Evolutionary conservation across 768 basidiomycete genomes (phyloP).

Genomic region (Podaxis mareebaensis): DNA sequence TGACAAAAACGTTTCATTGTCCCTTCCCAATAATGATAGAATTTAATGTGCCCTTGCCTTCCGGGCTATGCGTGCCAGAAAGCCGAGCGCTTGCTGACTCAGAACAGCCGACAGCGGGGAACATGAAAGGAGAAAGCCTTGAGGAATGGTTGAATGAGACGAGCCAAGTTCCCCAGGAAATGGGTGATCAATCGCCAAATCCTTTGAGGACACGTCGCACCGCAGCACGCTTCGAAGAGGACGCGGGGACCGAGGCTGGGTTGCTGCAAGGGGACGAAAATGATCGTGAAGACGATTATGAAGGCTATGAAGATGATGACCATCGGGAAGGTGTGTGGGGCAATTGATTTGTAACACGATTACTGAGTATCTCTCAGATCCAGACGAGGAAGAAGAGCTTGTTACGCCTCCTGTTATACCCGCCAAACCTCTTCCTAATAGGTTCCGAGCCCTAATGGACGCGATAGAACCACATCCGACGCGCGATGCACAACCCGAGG

Average conservation of each 20-base stretch:
- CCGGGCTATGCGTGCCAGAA: neutral
- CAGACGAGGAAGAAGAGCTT: neutral
- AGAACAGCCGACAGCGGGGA: neutral
- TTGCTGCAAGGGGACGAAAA: neutral
- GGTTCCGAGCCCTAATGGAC: neutral
- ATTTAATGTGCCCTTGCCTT: neutral
- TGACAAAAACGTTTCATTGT: too few relatives aligned
- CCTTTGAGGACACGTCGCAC: neutral
- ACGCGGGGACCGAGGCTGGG: neutral
- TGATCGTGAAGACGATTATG: neutral
- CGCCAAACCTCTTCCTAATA: too few relatives aligned
- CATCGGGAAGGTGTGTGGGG: too few relatives aligned
- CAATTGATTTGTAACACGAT: too few relatives aligned
- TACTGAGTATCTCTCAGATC: too few relatives aligned
- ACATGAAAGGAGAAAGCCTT: neutral
- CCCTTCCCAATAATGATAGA: neutral
- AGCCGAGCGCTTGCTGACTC: neutral
- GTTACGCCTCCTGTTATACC: neutral
- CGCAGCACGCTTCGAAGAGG: too few relatives aligned
- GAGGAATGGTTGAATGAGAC: neutral
- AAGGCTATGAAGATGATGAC: neutral
- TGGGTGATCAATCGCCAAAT: neutral
- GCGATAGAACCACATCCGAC: neutral
- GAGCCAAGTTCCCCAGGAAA: neutral
- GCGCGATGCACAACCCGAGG: constrained; percentile 9